phyloP scores from a whole-genome alignment of 139 green algal species.

The Trebouxia sp. region DNA sequence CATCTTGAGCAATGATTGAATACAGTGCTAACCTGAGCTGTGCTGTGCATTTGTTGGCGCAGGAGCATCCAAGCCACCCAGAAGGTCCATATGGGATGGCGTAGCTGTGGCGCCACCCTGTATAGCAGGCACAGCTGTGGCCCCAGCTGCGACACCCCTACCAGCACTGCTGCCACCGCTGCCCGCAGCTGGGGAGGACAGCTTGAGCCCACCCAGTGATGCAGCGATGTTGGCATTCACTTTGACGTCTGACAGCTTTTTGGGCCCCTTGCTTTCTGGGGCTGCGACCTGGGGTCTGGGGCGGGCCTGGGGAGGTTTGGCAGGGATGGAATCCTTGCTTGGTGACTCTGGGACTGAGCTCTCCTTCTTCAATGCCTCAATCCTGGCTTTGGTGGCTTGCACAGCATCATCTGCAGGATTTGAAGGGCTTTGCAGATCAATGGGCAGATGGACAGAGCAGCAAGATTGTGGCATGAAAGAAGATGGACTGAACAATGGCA shows the following conservation, averaged over 20 bases:
- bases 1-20: background rate
- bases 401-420: slow-evolving; percentile 22
- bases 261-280: slow-evolving; percentile 32
- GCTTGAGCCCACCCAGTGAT: slow-evolving; percentile 55
- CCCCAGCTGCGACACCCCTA: background rate
- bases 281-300: slow-evolving; percentile 63
- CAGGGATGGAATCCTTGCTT: slow-evolving; percentile 27
- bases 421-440: no score
- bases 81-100: slow-evolving; percentile 44
- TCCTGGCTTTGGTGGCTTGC: slow-evolving; percentile 34
- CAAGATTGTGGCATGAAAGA: no score
- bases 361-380: slow-evolving; percentile 33
- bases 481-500: no score
- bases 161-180: background rate
- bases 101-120: no score
- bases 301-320: slow-evolving; percentile 56
- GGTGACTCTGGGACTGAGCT: slow-evolving; percentile 6
- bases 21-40: background rate
- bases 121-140: background rate
- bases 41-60: background rate
- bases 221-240: slow-evolving; percentile 77
- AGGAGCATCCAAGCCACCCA: slow-evolving; percentile 48
- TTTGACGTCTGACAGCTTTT: slow-evolving; percentile 77
- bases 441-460: no score
- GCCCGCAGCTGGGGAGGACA: background rate